A percentile compares a stretch with the other conserved stretches of the same genome.
phyloP scores from a whole-genome alignment of 2,329 filamentous ascomycete species.

The Claviceps pusilla region DNA sequence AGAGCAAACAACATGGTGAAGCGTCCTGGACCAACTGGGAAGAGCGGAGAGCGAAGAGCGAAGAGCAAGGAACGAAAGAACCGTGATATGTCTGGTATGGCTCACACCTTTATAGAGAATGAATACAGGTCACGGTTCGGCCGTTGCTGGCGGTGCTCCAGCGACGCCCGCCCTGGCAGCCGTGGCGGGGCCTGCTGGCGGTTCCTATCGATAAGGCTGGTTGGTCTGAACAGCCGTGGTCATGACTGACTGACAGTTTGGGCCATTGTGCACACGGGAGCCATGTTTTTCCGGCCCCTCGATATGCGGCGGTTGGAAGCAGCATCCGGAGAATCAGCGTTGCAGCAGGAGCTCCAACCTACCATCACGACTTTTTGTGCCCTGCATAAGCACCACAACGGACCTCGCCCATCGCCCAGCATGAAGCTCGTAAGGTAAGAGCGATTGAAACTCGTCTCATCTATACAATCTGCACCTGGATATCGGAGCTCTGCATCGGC shows the following conservation, averaged over 20 bases:
- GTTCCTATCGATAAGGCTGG: conserved; percentile 2
- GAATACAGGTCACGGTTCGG: not conserved
- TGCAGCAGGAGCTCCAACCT: not conserved
- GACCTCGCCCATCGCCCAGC: conserved; percentile 25
- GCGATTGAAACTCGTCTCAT: not conserved
- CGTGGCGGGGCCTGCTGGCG: not conserved
- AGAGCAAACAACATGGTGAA: not conserved
- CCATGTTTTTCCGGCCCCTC: not conserved
- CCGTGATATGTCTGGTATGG: not conserved
- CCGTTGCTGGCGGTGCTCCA: not conserved
- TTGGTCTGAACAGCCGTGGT: no score
- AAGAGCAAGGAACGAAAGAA: not conserved
- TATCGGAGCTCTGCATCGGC: not conserved
- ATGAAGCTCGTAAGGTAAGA: conserved; percentile 97
- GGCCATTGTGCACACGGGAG: not conserved
- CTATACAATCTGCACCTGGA: not conserved
- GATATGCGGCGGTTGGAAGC: not conserved
- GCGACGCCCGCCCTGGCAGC: not conserved
- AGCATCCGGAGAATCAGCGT: not conserved
- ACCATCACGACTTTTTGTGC: not conserved
- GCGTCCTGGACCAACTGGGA: not conserved
- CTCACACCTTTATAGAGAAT: not conserved
- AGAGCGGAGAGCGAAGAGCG: not conserved
- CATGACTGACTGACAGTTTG: not conserved
- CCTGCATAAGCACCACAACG: not conserved